phyloP scores from a whole-genome alignment of 192 early-diverging fungal species.

The Gamsiella multidivaricata region DNA sequence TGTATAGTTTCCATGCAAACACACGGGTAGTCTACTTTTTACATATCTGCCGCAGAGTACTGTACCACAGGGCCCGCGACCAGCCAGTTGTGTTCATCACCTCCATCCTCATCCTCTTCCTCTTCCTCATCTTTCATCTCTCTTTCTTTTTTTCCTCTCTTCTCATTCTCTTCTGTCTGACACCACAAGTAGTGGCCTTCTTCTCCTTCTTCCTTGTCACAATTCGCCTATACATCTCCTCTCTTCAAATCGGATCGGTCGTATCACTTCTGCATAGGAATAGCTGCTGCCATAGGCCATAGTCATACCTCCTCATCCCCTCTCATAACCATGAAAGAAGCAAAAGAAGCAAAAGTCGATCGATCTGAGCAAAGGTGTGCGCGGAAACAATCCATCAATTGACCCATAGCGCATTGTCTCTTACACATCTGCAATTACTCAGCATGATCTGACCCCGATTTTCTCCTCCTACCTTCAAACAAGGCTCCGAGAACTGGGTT shows the following conservation, averaged over 20 bases:
- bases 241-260: too few species aligned
- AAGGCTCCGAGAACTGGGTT: conserved; percentile 61
- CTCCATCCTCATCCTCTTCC: neutral
- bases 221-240: neutral
- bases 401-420: neutral
- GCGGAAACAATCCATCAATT: too few species aligned
- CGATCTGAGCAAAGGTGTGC: conserved; percentile 42
- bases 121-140: neutral
- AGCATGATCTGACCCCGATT: neutral
- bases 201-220: neutral
- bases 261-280: too few species aligned
- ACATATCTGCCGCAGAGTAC: too few species aligned
- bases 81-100: too few species aligned
- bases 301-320: neutral
- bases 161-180: neutral
- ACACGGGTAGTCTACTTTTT: too few species aligned
- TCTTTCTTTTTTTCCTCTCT: neutral
- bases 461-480: neutral
- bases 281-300: neutral
- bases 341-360: conserved; percentile 26
- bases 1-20: too few species aligned
- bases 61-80: too few species aligned
- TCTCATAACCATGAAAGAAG: neutral
- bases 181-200: neutral
- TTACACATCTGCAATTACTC: neutral